phyloP scores from a whole-genome alignment of 495 filamentous ascomycete genomes.

The Hypoxylon intermedium region DNA sequence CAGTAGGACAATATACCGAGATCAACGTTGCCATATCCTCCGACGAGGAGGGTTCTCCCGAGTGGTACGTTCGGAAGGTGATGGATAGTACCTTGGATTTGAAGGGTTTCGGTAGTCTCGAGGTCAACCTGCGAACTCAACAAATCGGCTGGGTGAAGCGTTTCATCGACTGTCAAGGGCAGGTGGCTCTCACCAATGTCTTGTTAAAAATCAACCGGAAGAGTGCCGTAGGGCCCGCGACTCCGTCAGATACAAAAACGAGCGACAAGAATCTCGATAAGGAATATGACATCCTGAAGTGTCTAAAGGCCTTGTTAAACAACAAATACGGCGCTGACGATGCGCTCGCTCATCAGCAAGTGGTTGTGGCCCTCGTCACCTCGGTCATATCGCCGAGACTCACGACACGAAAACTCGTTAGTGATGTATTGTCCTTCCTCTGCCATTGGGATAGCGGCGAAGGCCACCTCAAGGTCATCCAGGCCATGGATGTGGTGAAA shows the following conservation, averaged over 20 bases:
- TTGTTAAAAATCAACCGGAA: conserved; percentile 89
- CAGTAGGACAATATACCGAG: conserved; percentile 65
- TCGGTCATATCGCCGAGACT: conserved; percentile 88
- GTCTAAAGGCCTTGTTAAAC: conserved; percentile 96
- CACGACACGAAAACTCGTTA: conserved; percentile 92
- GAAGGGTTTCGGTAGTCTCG: conserved; percentile 88
- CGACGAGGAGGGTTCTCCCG: conserved; percentile 93
- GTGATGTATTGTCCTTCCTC: conserved; percentile 94
- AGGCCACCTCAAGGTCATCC: conserved; percentile 92
- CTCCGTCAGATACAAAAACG: conserved; percentile 65
- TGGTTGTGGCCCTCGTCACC: conserved; percentile 85
- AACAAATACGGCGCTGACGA: conserved; percentile 99
- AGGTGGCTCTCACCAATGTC: conserved; percentile 94
- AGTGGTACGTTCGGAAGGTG: conserved; percentile 97
- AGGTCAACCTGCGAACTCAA: conserved; percentile 93
- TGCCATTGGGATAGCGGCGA: conserved; percentile 96
- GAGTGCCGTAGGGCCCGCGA: conserved; percentile 75
- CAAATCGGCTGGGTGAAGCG: conserved; percentile 97
- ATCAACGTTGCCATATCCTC: conserved; percentile 71
- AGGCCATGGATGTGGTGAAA: conserved; percentile 92
- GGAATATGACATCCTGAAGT: conserved; percentile 98
- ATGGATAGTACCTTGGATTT: conserved; percentile 93
- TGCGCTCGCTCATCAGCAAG: conserved; percentile 87
- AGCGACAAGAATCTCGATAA: conserved; percentile 88
- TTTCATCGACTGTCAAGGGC: conserved; percentile 97